Evolutionary conservation across 331 rosid genomes (phyloP).

Genomic region (Malus hybrid): DNA sequence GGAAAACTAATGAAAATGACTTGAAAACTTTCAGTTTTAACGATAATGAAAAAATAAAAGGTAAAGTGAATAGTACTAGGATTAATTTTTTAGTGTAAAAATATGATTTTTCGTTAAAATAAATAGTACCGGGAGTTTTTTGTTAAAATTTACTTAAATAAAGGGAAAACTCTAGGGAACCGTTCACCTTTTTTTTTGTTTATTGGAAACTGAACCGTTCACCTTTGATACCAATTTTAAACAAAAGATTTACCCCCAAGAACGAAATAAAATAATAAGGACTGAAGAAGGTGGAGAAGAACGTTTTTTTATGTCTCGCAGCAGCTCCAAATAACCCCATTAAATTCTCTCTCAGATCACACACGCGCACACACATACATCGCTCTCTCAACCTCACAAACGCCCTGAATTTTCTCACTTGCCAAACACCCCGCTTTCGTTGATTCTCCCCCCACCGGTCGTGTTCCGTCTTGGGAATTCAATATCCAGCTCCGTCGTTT

Average conservation of each 20-base stretch:
- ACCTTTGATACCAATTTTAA: not conserved
- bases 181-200: too few relatives aligned
- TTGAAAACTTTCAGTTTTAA: too few relatives aligned
- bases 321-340: not conserved
- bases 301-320: not conserved
- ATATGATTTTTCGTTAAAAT: too few relatives aligned
- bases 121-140: too few relatives aligned
- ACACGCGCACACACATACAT: not conserved
- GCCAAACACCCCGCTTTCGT: not conserved
- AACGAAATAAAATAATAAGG: not conserved
- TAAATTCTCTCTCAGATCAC: not conserved
- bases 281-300: not conserved
- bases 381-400: slow-evolving; percentile 11
- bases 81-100: too few relatives aligned
- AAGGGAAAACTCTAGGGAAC: too few relatives aligned
- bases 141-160: too few relatives aligned
- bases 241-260: not conserved
- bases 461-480: not conserved
- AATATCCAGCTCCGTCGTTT: not conserved
- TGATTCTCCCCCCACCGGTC: not conserved
- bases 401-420: slow-evolving; percentile 1
- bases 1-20: too few relatives aligned
- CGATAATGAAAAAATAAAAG: too few relatives aligned
- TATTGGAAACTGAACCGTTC: too few relatives aligned
- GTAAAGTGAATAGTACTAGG: too few relatives aligned